phyloP scores from a whole-genome alignment of 179 eudicot genomes.

The Sideroxylon spinosum region DNA sequence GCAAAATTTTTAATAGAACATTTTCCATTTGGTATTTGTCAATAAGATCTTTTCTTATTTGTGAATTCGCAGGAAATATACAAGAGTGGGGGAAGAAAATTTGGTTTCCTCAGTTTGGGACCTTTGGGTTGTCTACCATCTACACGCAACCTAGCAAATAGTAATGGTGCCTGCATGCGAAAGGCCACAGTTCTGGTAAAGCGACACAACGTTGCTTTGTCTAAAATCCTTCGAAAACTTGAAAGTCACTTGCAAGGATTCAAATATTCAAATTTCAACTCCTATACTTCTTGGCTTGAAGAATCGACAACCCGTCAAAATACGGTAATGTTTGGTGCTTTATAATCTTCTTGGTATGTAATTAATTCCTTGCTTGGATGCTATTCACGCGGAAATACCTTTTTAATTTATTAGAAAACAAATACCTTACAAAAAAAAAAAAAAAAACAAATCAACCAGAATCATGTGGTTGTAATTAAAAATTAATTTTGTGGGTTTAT shows the following conservation, averaged over 20 bases:
- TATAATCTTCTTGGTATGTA: too few species aligned
- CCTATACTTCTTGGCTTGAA: conserved; percentile 5
- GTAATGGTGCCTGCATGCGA: not conserved
- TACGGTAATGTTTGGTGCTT: conserved; percentile 16
- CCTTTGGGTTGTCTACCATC: not conserved
- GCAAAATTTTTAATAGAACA: too few species aligned
- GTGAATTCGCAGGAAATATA: not conserved
- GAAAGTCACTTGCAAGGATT: not conserved
- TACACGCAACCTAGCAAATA: not conserved
- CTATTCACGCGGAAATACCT: too few species aligned
- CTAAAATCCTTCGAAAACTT: not conserved
- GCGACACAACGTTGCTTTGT: not conserved
- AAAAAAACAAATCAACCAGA: too few species aligned
- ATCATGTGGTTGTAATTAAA: too few species aligned
- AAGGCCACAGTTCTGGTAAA: not conserved
- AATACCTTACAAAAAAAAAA: too few species aligned
- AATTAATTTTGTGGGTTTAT: too few species aligned
- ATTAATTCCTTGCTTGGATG: too few species aligned
- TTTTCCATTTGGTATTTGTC: too few species aligned
- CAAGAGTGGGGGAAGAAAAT: not conserved
- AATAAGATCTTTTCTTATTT: too few species aligned
- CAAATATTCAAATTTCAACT: conserved; percentile 10
- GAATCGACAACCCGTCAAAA: conserved; percentile 20
- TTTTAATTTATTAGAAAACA: too few species aligned
- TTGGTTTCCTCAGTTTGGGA: not conserved